Base-by-base conservation (phyloP, 2,329 filamentous ascomycete genomes). In the Curvularia lunata region DNA sequence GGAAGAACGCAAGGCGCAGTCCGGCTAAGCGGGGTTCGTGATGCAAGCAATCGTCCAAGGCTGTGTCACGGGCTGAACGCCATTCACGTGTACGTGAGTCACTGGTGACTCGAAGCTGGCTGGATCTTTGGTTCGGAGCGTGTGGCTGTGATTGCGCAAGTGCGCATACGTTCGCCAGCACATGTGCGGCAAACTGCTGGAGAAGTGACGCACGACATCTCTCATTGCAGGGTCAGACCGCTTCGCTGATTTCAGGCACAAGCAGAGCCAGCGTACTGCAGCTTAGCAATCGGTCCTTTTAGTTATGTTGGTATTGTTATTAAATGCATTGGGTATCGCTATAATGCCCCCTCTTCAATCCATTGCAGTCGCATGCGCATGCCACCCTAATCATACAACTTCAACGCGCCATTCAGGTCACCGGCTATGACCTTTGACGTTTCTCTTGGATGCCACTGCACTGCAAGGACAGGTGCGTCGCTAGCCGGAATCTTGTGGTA, bases 371-470 rank as follows among this genome's bases (percentile, higher is more conserved):
- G 34, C 7, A 12, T 27, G 5, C 13, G 23, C 41, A 27, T 8
- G 8, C 25, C 25, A 23, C 5, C 32, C 5, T 43, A 98, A 83
- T 98, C 95, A 92, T 93, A 98, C 76, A 94, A 94, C 76, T 90
- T 91, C 60, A 99, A 91, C 45, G 89, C 83, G 5, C 95, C 94
- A 70, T 97, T 92, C 78, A 96, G 78, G 19, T 95, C 95, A 12
- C 92, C 96, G 28, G 93, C 96, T 1, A 89, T 91, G 34, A 98
- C 88, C 83, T 97, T 97, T 74, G 90, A 95, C 18, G 90, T 95
- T 83, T 99, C 95, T 79, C 97, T 91, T n/a, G 94, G 92, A 78
- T 98, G 93, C 94, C 95, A 99, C 75, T 91, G 90, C 56, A 95
- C 86, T 65, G 89, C 91, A n/a, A 92, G 91, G 53, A 97, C 84